Evolutionary conservation across 495 filamentous ascomycete genomes (phyloP).

Genomic region (Lasiosphaeriaceae sp.): DNA sequence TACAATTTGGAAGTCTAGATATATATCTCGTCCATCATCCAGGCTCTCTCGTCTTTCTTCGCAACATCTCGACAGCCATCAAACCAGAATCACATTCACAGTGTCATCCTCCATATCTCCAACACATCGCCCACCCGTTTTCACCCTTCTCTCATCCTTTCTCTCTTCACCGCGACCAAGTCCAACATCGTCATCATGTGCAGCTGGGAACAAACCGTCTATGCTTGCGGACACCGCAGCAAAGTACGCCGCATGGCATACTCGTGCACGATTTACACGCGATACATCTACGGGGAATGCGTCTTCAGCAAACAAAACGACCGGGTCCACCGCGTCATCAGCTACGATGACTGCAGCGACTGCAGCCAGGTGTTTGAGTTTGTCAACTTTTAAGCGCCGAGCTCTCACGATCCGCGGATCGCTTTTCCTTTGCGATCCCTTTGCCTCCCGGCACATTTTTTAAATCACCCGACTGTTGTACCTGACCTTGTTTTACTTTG

Average conservation of each 20-base stretch:
- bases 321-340: constrained; percentile 14
- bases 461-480: neutral
- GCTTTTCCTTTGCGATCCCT: neutral
- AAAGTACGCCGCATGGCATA: constrained; percentile 12
- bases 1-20: neutral
- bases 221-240: constrained; percentile 13
- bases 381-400: constrained; percentile 16
- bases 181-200: constrained; percentile 17
- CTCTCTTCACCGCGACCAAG: neutral
- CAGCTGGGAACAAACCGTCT: constrained; percentile 18
- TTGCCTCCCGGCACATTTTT: neutral
- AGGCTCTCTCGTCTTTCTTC: too few species aligned
- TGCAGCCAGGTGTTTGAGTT: constrained; percentile 13
- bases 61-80: neutral
- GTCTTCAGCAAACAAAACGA: constrained; percentile 6
- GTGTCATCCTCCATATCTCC: constrained; percentile 1
- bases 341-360: constrained; percentile 16
- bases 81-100: neutral
- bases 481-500: too few species aligned
- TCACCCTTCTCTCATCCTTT: too few species aligned
- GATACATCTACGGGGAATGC: constrained; percentile 18
- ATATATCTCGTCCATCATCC: neutral
- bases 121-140: neutral
- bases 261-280: constrained; percentile 19
- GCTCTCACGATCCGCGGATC: neutral